A percentile compares a stretch with the other conserved stretches of the same genome.
Conservation (phyloP, 2,329 filamentous ascomycete genomes). For the Botrytis elliptica region DNA sequence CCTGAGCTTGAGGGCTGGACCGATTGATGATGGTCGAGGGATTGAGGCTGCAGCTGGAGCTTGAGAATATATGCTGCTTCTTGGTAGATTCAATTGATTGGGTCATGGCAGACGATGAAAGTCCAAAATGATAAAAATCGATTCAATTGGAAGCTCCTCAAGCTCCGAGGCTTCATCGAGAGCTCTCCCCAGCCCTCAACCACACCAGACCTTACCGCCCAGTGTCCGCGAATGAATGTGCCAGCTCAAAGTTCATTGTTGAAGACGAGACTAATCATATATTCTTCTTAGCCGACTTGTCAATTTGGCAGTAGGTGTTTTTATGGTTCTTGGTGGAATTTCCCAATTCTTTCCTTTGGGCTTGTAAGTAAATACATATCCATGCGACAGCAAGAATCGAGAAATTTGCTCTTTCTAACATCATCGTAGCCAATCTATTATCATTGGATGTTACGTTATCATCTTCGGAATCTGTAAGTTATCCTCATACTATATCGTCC, state of each 20-base stretch:
- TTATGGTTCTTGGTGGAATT: slow-evolving; percentile 85
- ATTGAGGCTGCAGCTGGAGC: neutral
- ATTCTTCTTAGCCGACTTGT: slow-evolving; percentile 72
- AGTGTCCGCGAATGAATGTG: slow-evolving; percentile 26
- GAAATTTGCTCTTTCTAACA: neutral
- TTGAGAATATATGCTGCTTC: neutral
- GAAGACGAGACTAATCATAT: slow-evolving; percentile 33
- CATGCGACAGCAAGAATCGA: slow-evolving; percentile 3
- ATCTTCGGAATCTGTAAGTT: slow-evolving; percentile 79
- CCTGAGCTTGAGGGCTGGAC: neutral
- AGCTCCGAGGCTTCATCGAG: neutral
- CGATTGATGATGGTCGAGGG: neutral
- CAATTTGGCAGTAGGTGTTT: slow-evolving; percentile 82
- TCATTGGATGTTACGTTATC: slow-evolving; percentile 85
- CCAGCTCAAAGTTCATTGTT: neutral
- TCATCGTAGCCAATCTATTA: slow-evolving; percentile 61
- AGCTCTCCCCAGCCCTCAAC: slow-evolving; percentile 5
- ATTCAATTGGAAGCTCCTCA: slow-evolving; percentile 7
- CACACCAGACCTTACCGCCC: slow-evolving; percentile 5
- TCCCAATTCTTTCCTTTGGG: slow-evolving; percentile 59
- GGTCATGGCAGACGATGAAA: neutral
- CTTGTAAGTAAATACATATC: slow-evolving; percentile 37
- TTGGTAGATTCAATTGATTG: neutral
- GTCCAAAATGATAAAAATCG: neutral
- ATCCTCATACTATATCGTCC: slow-evolving; percentile 4